These are phyloP conservation scores for Ganoderma resinaceum DNA, from an alignment of 1,284 basidiomycete genomes.

Conservation along the genomic window DNA sequence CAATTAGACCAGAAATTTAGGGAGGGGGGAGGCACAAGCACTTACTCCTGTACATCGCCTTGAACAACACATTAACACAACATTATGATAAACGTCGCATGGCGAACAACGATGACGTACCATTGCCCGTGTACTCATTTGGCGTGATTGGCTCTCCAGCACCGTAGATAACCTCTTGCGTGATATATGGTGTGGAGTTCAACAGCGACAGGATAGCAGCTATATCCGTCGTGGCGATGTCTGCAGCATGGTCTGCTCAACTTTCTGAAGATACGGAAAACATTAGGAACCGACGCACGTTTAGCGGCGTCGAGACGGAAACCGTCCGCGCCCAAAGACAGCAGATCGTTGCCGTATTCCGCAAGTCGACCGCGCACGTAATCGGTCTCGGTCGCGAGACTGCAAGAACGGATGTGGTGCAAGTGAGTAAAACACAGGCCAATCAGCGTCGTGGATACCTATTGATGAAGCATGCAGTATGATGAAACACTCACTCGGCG, in stretches of 20 bases:
- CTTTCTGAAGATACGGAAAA: background rate
- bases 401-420: constrained; percentile 30
- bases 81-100: background rate
- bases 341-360: constrained; percentile 63
- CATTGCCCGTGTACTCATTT: constrained; percentile 60
- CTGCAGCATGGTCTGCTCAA: constrained; percentile 40
- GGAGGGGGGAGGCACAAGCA: background rate
- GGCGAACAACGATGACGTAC: constrained; percentile 37
- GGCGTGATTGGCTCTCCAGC: constrained; percentile 60
- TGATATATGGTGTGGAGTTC: constrained; percentile 53
- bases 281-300: constrained; percentile 45
- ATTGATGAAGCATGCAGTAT: background rate
- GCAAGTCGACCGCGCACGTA: constrained; percentile 62
- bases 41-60: constrained; percentile 72
- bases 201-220: constrained; percentile 59
- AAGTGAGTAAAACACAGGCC: background rate
- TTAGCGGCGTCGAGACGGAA: constrained; percentile 74
- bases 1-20: background rate
- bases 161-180: constrained; percentile 66
- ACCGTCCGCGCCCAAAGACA: constrained; percentile 69
- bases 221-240: constrained; percentile 60
- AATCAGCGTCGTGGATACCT: background rate
- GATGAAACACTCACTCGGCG: constrained; percentile 55
- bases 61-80: background rate
- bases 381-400: constrained; percentile 66